A percentile compares a stretch with the other conserved stretches of the same genome.
phyloP scores from a whole-genome alignment of 108 stramenopile genomes.

The Fragilariopsis cylindrus region DNA sequence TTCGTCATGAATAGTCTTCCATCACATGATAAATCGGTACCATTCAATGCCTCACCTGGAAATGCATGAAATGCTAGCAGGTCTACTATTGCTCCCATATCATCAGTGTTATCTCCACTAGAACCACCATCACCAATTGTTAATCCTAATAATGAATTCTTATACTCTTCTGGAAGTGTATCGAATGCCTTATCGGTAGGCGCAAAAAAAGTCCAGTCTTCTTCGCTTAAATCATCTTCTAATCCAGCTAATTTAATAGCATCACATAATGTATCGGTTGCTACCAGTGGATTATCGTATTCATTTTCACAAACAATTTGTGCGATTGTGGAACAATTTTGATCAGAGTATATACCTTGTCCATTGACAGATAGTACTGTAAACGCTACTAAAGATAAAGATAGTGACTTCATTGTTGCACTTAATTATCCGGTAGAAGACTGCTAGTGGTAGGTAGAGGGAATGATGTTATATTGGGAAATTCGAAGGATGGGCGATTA shows the following conservation, averaged over 20 bases:
- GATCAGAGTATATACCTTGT: not conserved
- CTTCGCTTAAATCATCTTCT: slow-evolving; percentile 3
- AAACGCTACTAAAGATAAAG: too few species aligned
- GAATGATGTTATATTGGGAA: too few species aligned
- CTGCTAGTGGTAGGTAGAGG: too few species aligned
- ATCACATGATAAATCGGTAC: slow-evolving; percentile 16
- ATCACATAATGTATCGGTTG: slow-evolving; percentile 5
- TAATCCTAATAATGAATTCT: not conserved
- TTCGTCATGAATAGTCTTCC: not conserved
- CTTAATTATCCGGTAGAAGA: too few species aligned
- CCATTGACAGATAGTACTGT: too few species aligned
- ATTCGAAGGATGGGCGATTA: too few species aligned
- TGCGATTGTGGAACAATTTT: slow-evolving; percentile 11
- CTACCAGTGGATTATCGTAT: not conserved
- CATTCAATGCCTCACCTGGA: not conserved
- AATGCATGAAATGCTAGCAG: slow-evolving; percentile 2
- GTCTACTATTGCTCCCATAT: not conserved
- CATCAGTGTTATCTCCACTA: not conserved
- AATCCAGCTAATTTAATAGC: not conserved
- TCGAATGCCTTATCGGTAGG: slow-evolving; percentile 9
- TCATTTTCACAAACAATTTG: slow-evolving; percentile 11
- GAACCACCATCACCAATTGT: too few species aligned
- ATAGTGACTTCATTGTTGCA: too few species aligned
- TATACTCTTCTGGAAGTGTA: not conserved
- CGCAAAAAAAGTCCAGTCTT: slow-evolving; percentile 14